Conservation (phyloP, 805 yeast genomes). For the Debaryomyces prosopidis region DNA sequence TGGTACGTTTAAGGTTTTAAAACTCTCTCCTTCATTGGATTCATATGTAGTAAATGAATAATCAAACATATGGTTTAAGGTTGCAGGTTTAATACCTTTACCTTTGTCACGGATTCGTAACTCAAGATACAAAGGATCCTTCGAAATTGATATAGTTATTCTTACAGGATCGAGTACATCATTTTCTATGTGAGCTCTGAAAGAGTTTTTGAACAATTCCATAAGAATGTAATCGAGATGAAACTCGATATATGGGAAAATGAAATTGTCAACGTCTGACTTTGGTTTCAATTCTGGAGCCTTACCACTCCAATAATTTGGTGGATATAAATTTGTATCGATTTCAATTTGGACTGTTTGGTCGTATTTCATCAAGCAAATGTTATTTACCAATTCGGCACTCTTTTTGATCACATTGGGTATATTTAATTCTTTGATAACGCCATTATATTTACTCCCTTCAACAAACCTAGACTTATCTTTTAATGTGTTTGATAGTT, state of each 20-base stretch:
- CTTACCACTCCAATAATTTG: slow-evolving; percentile 29
- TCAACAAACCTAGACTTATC: slow-evolving; percentile 42
- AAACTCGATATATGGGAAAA: slow-evolving; percentile 80
- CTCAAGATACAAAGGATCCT: slow-evolving; percentile 50
- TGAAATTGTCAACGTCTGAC: slow-evolving; percentile 48
- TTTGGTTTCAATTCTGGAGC: slow-evolving; percentile 17
- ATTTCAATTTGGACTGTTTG: slow-evolving; percentile 62
- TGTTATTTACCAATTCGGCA: slow-evolving; percentile 76
- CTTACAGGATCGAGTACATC: slow-evolving; percentile 38
- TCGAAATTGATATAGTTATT: slow-evolving; percentile 37
- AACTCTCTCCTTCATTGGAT: slow-evolving; percentile 55
- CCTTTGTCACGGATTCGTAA: slow-evolving; percentile 84
- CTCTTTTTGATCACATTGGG: slow-evolving; percentile 62
- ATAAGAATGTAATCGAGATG: slow-evolving; percentile 87
- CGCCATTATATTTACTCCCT: slow-evolving; percentile 55
- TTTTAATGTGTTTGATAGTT: slow-evolving; percentile 46
- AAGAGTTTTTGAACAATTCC: slow-evolving; percentile 84
- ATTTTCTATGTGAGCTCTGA: slow-evolving; percentile 84
- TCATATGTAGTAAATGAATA: slow-evolving; percentile 85
- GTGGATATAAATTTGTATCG: slow-evolving; percentile 39
- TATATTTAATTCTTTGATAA: slow-evolving; percentile 67
- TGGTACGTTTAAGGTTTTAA: slow-evolving; percentile 62
- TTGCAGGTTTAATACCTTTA: slow-evolving; percentile 76
- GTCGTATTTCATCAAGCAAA: slow-evolving; percentile 82
- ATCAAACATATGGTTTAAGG: slow-evolving; percentile 71